Conservation (phyloP, 1,284 basidiomycete species). For the Golubevia pallescens region DNA sequence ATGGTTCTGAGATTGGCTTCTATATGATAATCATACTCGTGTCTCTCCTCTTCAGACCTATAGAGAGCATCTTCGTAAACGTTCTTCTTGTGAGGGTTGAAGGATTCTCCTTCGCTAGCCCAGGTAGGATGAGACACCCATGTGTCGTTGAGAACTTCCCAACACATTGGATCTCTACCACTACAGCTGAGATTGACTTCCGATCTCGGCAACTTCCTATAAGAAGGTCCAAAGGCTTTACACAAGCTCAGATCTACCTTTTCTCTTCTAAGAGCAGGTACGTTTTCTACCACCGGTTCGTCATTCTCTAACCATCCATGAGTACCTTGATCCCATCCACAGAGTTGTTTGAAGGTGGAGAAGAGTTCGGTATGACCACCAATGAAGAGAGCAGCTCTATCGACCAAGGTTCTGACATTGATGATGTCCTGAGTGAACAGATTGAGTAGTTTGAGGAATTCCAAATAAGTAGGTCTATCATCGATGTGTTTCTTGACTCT, state of each 20-base stretch:
- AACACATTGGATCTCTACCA: constrained; percentile 15
- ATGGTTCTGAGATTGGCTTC: constrained; percentile 92
- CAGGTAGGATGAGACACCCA: constrained; percentile 92
- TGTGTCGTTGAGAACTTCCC: constrained; percentile 32
- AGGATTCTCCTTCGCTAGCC: constrained; percentile 92
- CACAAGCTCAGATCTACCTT: constrained; percentile 48
- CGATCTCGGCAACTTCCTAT: constrained; percentile 10
- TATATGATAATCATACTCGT: constrained; percentile 97
- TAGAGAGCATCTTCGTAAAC: constrained; percentile 94
- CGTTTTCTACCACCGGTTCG: constrained; percentile 66
- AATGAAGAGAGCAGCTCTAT: constrained; percentile 80
- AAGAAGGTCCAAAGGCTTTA: constrained; percentile 13
- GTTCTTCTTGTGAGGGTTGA: constrained; percentile 96
- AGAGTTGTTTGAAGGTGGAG: constrained; percentile 82
- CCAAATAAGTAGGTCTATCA: constrained; percentile 84
- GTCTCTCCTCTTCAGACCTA: constrained; percentile 95
- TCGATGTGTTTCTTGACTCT: constrained; percentile 83
- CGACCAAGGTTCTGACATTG: constrained; percentile 80
- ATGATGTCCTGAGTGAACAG: constrained; percentile 92
- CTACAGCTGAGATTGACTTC: constrained; percentile 14
- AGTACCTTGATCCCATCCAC: constrained; percentile 76
- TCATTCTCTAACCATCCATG: constrained; percentile 69
- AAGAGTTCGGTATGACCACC: constrained; percentile 79
- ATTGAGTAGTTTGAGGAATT: constrained; percentile 94
- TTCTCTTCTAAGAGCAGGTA: constrained; percentile 62